Evolutionary conservation across 2,329 filamentous ascomycete species (phyloP), one percentile per base, ranked within the genome.

Genomic region (Fonsecaea erecta): DNA sequence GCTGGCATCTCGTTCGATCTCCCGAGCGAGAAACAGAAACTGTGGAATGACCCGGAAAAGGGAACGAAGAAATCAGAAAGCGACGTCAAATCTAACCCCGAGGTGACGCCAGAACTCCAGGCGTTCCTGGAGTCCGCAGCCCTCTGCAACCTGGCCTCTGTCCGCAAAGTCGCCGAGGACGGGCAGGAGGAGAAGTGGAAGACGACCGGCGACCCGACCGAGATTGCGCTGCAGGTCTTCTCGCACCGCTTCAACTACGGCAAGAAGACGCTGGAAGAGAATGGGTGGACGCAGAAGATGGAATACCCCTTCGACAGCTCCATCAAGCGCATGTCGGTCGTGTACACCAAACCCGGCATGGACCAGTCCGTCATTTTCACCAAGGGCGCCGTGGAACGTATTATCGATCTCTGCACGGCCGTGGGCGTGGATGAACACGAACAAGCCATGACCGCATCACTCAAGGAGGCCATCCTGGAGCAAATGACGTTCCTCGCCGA

Each of bases 211-310:
- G 85, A 88, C 67, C 85, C 86, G 1, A 90, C 88, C 2, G 88
- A 90, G 71, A 87, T 89, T 64, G 87, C 87, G 5, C 82, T 90
- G 2, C 86, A 89, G 64, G 86, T 90, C 6, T 87, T 90, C 70
- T 85, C 86, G 1, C 81, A 84, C 71, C 84, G 87, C 24, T 89
- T 90, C 70, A 32, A 81, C 16, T 82, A 79, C 63, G 80, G 80
- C 21, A 82, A 81, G 65, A 78, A 75, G n/a, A 71, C 74, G 2
- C 74, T 83, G 3, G 74, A 78, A 63, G 68, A 76, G n/a, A 62
- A 73, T 9, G 78, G 78, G 24, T 85, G 82, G 82, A 81, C 81
- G 62, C 78, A 84, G 68, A 71, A 87, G n/a, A 81, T 83, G 0
- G 87, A 89, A 70, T 88, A 86, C 64, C 85, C 87, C 0, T 89